Conservation (phyloP, 2,329 filamentous ascomycete genomes). For the Ophiostoma fasciatum region DNA sequence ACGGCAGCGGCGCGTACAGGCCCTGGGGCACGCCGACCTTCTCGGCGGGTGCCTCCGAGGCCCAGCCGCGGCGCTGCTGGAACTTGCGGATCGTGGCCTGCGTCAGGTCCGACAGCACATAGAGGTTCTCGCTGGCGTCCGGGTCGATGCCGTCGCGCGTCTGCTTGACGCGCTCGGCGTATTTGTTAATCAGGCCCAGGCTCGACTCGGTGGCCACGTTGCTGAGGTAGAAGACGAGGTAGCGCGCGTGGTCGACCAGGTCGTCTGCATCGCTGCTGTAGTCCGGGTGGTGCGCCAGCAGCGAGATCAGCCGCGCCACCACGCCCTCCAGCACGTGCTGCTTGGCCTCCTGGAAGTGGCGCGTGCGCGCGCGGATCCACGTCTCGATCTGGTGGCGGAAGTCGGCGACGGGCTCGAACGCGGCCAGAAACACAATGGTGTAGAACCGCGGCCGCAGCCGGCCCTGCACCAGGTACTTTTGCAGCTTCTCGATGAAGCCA, state of each 20-base stretch:
- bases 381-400: constrained; percentile 66
- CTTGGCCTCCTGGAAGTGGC: constrained; percentile 43
- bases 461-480: constrained; percentile 72
- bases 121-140: constrained; percentile 56
- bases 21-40: constrained; percentile 70
- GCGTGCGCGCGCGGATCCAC: constrained; percentile 74
- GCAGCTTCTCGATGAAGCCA: constrained; percentile 69
- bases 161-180: constrained; percentile 86
- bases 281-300: constrained; percentile 89
- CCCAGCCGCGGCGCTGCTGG: constrained; percentile 76
- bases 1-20: constrained; percentile 61
- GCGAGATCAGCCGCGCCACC: constrained; percentile 68
- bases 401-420: constrained; percentile 66
- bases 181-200: constrained; percentile 75
- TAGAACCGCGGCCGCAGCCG: constrained; percentile 67
- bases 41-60: constrained; percentile 65
- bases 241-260: constrained; percentile 68
- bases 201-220: constrained; percentile 77
- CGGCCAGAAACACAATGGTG: constrained; percentile 75
- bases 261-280: constrained; percentile 54
- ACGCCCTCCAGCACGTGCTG: constrained; percentile 61
- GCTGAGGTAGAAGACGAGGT: constrained; percentile 78
- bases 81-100: constrained; percentile 71
- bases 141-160: constrained; percentile 64
- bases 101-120: constrained; percentile 76